These are phyloP conservation scores for Pecoramyces ruminantium DNA, from an alignment of 192 early-diverging fungal genomes.

Conservation along the genomic window DNA sequence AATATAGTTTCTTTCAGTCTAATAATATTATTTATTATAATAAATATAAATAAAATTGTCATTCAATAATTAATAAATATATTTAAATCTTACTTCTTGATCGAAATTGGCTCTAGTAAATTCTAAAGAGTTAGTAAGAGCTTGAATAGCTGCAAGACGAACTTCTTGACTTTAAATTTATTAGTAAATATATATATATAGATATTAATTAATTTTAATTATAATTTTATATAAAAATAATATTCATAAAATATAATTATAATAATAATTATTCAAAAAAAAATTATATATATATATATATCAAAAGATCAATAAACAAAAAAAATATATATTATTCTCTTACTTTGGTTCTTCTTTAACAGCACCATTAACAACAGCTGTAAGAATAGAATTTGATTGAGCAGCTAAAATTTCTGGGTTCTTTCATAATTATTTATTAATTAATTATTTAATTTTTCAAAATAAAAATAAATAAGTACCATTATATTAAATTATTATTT, in stretches of 20 bases:
- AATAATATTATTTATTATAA: background rate
- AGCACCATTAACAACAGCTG: conserved; percentile 89
- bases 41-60: background rate
- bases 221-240: too few relatives aligned
- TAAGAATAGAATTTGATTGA: conserved; percentile 81
- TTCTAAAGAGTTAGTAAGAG: conserved; percentile 86
- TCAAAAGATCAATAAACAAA: too few relatives aligned
- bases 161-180: conserved; percentile 49
- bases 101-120: conserved; percentile 92
- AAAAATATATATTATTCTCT: too few relatives aligned
- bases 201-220: too few relatives aligned
- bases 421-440: conserved; percentile 10
- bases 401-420: conserved; percentile 58
- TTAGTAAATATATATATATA: background rate
- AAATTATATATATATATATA: background rate
- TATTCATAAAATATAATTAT: background rate
- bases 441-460: background rate
- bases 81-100: conserved; percentile 35
- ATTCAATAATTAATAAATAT: background rate
- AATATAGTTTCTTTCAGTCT: conserved; percentile 90
- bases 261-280: background rate
- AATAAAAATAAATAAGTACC: too few relatives aligned
- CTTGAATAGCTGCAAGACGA: conserved; percentile 69
- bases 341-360: conserved; percentile 73
- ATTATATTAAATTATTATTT: too few relatives aligned